These are phyloP conservation scores for Colletotrichum cordylinicola DNA, from an alignment of 2,329 filamentous ascomycete genomes.

Conservation along the genomic window DNA sequence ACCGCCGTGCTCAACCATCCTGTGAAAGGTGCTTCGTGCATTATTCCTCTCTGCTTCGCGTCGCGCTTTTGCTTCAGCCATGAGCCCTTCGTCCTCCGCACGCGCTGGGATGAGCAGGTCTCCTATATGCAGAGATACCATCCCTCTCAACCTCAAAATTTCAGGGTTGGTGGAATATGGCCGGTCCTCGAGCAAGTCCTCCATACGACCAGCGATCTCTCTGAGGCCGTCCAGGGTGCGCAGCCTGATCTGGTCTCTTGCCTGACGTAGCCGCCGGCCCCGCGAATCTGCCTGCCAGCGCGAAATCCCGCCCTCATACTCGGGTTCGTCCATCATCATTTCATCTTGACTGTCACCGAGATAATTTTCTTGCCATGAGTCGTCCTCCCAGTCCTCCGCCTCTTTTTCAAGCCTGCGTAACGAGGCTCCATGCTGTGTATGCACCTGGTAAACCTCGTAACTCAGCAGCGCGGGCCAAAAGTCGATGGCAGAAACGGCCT, in stretches of 20 bases:
- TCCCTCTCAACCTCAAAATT: conserved; percentile 74
- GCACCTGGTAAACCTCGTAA: conserved; percentile 79
- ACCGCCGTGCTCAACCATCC: conserved; percentile 36
- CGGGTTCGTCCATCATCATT: conserved; percentile 25
- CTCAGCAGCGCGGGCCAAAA: conserved; percentile 85
- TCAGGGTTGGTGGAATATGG: conserved; percentile 74
- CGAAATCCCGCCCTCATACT: conserved; percentile 24
- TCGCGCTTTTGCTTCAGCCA: conserved; percentile 30
- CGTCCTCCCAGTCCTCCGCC: conserved; percentile 35
- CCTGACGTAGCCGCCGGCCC: conserved; percentile 29
- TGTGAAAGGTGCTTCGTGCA: conserved; percentile 43
- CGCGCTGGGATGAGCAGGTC: conserved; percentile 63
- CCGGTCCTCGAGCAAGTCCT: conserved; percentile 70
- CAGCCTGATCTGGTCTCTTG: conserved; percentile 46
- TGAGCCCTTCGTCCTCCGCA: conserved; percentile 33
- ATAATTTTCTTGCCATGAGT: conserved; percentile 14
- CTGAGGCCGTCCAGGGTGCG: conserved; percentile 65
- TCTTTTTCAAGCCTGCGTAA: conserved; percentile 40
- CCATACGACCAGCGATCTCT: conserved; percentile 72
- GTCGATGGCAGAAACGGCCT: conserved; percentile 68
- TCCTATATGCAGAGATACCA: conserved; percentile 76
- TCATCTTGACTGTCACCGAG: conserved; percentile 21
- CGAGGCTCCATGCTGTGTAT: conserved; percentile 61
- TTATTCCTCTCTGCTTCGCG: conserved; percentile 34
- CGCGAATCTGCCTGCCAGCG: conserved; percentile 19